Conservation (phyloP, 1,139 yeast genomes). For the Geotrichum histeridarum region DNA sequence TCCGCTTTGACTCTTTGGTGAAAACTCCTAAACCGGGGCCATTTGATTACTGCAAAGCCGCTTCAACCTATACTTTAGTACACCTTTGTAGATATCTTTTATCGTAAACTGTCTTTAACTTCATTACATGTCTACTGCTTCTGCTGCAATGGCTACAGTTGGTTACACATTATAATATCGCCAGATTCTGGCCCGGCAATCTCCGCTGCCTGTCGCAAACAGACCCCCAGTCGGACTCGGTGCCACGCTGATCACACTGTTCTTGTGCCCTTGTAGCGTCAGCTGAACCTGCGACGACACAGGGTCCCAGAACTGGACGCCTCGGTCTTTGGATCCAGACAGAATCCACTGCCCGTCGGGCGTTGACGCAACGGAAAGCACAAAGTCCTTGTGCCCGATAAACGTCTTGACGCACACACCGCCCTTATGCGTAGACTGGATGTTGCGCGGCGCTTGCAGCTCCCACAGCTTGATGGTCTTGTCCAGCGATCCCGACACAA, state of each 20-base stretch:
- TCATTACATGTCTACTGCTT: too few species aligned
- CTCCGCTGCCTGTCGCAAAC: constrained; percentile 97
- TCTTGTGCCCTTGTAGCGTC: constrained; percentile 95
- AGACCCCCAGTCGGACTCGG: constrained; percentile 76
- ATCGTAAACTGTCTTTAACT: too few species aligned
- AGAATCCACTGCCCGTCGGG: constrained; percentile 89
- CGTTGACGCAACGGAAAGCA: constrained; percentile 86
- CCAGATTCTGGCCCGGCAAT: constrained; percentile 97
- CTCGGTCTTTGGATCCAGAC: constrained; percentile 95
- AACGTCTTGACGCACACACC: constrained; percentile 81
- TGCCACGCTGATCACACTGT: constrained; percentile 91
- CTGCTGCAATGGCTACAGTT: too few species aligned
- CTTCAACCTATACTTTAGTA: too few species aligned
- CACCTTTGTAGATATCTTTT: too few species aligned
- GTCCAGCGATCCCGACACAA: constrained; percentile 92
- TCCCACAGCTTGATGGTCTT: constrained; percentile 96
- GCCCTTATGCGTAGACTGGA: constrained; percentile 40
- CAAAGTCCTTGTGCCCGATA: constrained; percentile 95
- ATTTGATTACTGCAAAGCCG: too few species aligned
- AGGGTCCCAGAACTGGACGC: constrained; percentile 96
- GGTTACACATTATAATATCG: constrained; percentile 39
- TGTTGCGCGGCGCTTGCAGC: constrained; percentile 49
- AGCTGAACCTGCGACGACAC: constrained; percentile 85
- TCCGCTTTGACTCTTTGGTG: too few species aligned
- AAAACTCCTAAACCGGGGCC: too few species aligned